Conservation (phyloP, 1,284 basidiomycete genomes). For the Acaromyces ingoldii region DNA sequence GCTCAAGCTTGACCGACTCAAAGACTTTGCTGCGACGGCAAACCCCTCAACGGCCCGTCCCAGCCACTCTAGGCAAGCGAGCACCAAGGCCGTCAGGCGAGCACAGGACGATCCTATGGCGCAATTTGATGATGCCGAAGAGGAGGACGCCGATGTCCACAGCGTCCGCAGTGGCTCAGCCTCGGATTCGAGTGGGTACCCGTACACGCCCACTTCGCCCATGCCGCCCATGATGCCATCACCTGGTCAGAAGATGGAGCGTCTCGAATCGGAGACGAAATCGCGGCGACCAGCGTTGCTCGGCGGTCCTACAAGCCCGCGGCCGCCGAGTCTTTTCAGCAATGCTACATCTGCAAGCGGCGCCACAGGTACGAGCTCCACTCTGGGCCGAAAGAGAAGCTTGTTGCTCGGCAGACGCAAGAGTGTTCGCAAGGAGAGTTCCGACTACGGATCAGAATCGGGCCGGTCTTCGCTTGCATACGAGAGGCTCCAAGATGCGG, state of each 20-base stretch:
- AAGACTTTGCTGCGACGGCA: background rate
- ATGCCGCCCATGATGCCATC: conserved; percentile 26
- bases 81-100: conserved; percentile 6
- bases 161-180: conserved; percentile 20
- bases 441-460: conserved; percentile 1
- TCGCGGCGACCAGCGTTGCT: too few relatives aligned
- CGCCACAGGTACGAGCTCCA: conserved; percentile 15
- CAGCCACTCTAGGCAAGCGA: conserved; percentile 9
- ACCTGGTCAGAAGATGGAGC: conserved; percentile 31
- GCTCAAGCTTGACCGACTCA: conserved; percentile 52
- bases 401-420: conserved; percentile 16
- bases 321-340: conserved; percentile 32
- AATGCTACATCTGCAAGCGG: conserved; percentile 14
- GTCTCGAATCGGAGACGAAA: too few relatives aligned
- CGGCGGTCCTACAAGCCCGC: conserved; percentile 5
- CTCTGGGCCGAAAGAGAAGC: conserved; percentile 18
- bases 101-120: conserved; percentile 28
- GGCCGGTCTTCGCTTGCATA: conserved; percentile 24
- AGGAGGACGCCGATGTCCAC: conserved; percentile 50
- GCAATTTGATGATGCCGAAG: conserved; percentile 59
- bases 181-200: conserved; percentile 24
- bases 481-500: conserved; percentile 17
- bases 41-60: conserved; percentile 12
- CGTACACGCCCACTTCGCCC: conserved; percentile 27
- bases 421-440: conserved; percentile 12